Percentiles rank a stretch among this genome's conserved stretches.
phyloP scores from a whole-genome alignment of 805 yeast genomes.

The Saccharomycopsis sp. region DNA sequence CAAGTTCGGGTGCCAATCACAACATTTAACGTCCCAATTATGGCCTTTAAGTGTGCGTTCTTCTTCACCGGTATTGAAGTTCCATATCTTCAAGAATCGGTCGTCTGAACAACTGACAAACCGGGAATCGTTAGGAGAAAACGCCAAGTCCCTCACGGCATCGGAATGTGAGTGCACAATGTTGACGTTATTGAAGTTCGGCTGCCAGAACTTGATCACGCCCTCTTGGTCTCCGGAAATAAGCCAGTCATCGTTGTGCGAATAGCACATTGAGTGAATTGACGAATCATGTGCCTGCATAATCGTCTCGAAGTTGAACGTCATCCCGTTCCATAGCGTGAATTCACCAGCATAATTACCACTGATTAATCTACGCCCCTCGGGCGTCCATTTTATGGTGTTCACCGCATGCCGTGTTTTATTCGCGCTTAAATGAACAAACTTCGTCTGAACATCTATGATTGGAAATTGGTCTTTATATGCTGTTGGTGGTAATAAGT shows the following conservation, averaged over 20 bases:
- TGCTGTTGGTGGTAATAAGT: constrained; percentile 60
- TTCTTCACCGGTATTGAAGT: constrained; percentile 79
- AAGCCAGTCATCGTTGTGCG: constrained; percentile 92
- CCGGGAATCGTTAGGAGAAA: constrained; percentile 84
- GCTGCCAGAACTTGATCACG: constrained; percentile 91
- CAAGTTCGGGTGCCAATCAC: constrained; percentile 92
- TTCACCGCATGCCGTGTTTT: constrained; percentile 88
- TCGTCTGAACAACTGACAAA: constrained; percentile 96
- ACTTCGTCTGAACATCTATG: constrained; percentile 67
- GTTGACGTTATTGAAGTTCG: constrained; percentile 90
- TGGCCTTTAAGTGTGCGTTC: constrained; percentile 82
- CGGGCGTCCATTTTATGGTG: constrained; percentile 94
- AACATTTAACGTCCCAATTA: constrained; percentile 97
- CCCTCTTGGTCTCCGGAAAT: constrained; percentile 94
- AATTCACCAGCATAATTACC: constrained; percentile 93
- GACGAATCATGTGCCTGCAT: constrained; percentile 98
- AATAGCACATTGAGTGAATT: constrained; percentile 69
- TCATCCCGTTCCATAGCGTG: constrained; percentile 93
- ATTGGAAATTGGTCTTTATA: constrained; percentile 42
- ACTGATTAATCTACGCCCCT: constrained; percentile 83
- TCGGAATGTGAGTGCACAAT: constrained; percentile 71
- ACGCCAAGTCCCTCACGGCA: constrained; percentile 79
- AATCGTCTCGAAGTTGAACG: constrained; percentile 91
- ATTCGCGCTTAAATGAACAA: constrained; percentile 85
- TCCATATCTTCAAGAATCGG: constrained; percentile 85